Evolutionary conservation across 805 yeast species (phyloP).

Genomic region (Saccharomyces kudriavzevii): DNA sequence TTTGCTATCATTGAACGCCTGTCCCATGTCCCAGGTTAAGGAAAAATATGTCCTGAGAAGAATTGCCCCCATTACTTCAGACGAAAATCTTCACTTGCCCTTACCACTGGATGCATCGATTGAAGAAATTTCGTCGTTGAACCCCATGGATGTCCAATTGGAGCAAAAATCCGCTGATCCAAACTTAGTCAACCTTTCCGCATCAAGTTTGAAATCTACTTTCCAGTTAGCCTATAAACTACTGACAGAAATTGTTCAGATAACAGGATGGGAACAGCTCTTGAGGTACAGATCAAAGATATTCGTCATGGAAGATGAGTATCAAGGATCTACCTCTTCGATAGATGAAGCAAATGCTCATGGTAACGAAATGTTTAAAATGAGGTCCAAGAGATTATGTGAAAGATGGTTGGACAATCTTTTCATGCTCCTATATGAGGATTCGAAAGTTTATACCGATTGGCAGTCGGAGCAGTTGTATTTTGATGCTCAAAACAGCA

Average conservation of each 20-base stretch:
- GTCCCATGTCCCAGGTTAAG: conserved; percentile 61
- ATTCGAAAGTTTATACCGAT: conserved; percentile 68
- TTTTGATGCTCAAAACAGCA: conserved; percentile 75
- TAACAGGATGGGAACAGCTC: conserved; percentile 62
- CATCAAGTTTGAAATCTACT: conserved; percentile 52
- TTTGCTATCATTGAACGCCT: conserved; percentile 58
- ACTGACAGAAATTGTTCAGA: conserved; percentile 51
- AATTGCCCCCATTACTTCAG: conserved; percentile 36
- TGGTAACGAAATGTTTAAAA: conserved; percentile 20
- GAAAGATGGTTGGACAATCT: conserved; percentile 71
- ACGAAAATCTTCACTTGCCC: conserved; percentile 49
- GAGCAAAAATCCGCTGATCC: conserved; percentile 61
- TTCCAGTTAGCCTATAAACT: conserved; percentile 48
- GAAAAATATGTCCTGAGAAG: conserved; percentile 55
- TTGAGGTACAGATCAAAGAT: conserved; percentile 48
- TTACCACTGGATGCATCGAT: conserved; percentile 62
- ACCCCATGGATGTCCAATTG: conserved; percentile 48
- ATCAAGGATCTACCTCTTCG: conserved; percentile 14
- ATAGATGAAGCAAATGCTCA: conserved; percentile 4
- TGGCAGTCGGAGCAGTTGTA: conserved; percentile 88
- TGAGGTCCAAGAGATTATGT: conserved; percentile 55
- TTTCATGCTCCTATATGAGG: conserved; percentile 61
- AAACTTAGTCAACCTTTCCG: conserved; percentile 50
- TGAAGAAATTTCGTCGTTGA: conserved; percentile 55
- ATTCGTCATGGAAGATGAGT: conserved; percentile 59